These are phyloP conservation scores for Melampsora abietis-canadensis DNA, from an alignment of 1,284 basidiomycete genomes.

Conservation along the genomic window DNA sequence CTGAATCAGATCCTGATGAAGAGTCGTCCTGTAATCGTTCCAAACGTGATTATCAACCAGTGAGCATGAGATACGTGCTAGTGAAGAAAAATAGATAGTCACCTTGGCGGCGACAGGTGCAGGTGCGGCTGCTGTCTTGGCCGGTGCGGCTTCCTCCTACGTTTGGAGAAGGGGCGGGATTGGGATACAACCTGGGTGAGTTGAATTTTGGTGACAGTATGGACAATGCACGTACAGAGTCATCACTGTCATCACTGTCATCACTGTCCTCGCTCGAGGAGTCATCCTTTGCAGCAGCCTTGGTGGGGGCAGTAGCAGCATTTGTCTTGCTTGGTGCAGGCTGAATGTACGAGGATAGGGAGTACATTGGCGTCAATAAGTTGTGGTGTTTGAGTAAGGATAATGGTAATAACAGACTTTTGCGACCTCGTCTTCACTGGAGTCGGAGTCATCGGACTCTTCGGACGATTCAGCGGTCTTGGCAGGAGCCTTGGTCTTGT, in stretches of 20 bases:
- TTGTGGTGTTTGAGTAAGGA: background rate
- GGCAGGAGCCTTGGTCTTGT: background rate
- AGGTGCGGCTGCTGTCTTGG: constrained; percentile 7
- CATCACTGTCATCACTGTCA: constrained; percentile 7
- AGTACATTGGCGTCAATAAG: background rate
- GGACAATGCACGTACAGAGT: background rate
- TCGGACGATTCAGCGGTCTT: constrained; percentile 32
- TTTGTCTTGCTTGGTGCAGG: background rate
- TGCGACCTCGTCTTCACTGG: background rate
- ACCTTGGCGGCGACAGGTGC: constrained; percentile 5
- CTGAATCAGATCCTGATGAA: constrained; percentile 30
- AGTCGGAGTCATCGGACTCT: background rate
- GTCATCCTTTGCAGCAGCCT: constrained; percentile 12
- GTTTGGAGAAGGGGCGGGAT: too few relatives aligned
- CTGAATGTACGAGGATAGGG: background rate
- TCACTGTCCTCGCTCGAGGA: constrained; percentile 8
- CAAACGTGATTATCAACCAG: too few relatives aligned
- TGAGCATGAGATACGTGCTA: background rate
- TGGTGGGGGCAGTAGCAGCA: constrained; percentile 13
- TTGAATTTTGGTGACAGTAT: background rate
- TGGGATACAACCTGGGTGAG: too few relatives aligned
- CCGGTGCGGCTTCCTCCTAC: background rate
- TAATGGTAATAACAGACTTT: background rate
- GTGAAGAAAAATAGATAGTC: background rate
- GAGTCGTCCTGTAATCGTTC: background rate